Evolutionary conservation across 352 stramenopile genomes (phyloP).

Genomic region (Phytophthora ramorum): DNA sequence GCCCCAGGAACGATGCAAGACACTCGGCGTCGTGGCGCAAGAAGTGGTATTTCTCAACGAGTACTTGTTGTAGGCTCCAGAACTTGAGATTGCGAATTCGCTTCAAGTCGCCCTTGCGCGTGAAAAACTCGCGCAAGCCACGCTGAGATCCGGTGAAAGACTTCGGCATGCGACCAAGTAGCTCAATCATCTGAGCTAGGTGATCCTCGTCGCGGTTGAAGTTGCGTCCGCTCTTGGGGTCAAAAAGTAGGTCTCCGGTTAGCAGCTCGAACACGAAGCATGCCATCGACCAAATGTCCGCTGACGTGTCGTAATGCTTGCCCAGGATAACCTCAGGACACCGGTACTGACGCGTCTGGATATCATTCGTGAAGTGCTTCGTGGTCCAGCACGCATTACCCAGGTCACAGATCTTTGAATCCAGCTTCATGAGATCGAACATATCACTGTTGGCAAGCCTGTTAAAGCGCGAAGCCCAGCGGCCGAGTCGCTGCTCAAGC

Average conservation of each 20-base stretch:
- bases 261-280: slow-evolving; percentile 99
- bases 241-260: slow-evolving; percentile 99
- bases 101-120: slow-evolving; percentile 96
- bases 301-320: slow-evolving; percentile 97
- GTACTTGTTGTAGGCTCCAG: slow-evolving; percentile 96
- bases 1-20: slow-evolving; percentile 94
- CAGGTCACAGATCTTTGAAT: slow-evolving; percentile 96
- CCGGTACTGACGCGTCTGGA: slow-evolving; percentile 99
- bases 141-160: slow-evolving; percentile 73
- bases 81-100: slow-evolving; percentile 98
- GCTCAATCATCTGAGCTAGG: slow-evolving; percentile 98
- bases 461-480: slow-evolving; percentile 51
- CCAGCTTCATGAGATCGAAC: slow-evolving; percentile 72
- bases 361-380: slow-evolving; percentile 99
- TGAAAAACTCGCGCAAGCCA: slow-evolving; percentile 97
- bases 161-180: slow-evolving; percentile 97
- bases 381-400: slow-evolving; percentile 99
- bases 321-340: slow-evolving; percentile 98
- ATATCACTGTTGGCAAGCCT: slow-evolving; percentile 43
- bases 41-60: slow-evolving; percentile 98
- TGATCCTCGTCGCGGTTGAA: slow-evolving; percentile 96
- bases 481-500: slow-evolving; percentile 39
- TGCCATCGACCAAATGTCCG: slow-evolving; percentile 99
- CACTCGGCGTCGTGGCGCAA: slow-evolving; percentile 80
- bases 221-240: slow-evolving; percentile 93